Base-by-base conservation (phyloP, 1,139 yeast species). In the Diutina neorugosa region DNA sequence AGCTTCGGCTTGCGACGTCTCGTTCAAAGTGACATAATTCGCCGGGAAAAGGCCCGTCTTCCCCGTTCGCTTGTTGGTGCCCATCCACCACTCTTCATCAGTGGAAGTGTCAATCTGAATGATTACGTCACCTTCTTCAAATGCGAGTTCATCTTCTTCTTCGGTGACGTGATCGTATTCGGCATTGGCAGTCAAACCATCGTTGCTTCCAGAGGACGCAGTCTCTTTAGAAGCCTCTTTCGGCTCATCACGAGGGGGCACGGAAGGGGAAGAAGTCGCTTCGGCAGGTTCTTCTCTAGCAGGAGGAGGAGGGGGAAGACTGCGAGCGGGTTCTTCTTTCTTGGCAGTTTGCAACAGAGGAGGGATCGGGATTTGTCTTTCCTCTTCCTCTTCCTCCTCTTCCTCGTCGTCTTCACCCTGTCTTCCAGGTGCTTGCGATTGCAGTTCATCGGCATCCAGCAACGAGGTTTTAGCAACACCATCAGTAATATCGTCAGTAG, bases 21-120 rank as follows among this genome's bases (percentile, higher is more conserved):
- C 52, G 9, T 4, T 18, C 20, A 50, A 19, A 9, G 57, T 21
- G 14, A 58, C 60, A 25, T 58, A 58, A n/a, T 59, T 55, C 27
- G 58, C 60, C 9, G 60, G 60, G 54, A 58, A 58, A 19, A 58
- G 56, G 16, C 60, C 60, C 3, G 19, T 31, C 16, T 55, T 56
- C 5, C 57, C 58, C 3, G 60, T 58, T 44, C 56, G 53, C 9
- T 54, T 37, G 49, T 58, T 55, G 31, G 51, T 56, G n/a, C 60
- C 60, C 8, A 55, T 52, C 60, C 60, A 58, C 60, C 60, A 58
- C 25, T 57, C 59, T 31, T 58, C 59, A 40, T 57, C 60, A 14
- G 56, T 57, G 40, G 55, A 56, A n/a, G 37, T 46, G 31, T 58
- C 60, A 34, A 58, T 58, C 16, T 57, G 55, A 8, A 55, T 50